Base-by-base conservation (phyloP, 352 stramenopile genomes). In the Phytophthora colocasiae region DNA sequence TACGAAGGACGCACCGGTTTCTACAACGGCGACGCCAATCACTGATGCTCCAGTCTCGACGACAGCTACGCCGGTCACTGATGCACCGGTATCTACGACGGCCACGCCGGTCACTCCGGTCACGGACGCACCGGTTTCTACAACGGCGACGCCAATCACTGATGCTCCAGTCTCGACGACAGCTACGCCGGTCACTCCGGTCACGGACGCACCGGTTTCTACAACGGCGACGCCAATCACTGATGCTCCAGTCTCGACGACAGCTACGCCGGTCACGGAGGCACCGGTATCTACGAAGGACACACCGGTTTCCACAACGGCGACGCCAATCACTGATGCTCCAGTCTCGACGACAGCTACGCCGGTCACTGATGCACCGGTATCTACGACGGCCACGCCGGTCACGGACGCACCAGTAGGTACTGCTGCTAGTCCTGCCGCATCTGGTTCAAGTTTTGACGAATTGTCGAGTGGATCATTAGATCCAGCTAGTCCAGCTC, bases 401-500 rank as follows among this genome's bases (percentile, higher is more conserved):
- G 22, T 22, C 22, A 22, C 22, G 22, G 27, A 56, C 29, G 17
- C 22, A 27, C 40, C 41, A 8, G 27, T 36, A 1, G 41, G 32
- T 34, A 41, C 52, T 38, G 54, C 49, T 31, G 29, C 46, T 32
- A 17, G 27, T 6, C n/a, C 31, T 22, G n/a, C 59, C 29, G 41
- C 38, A 22, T 67, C 58, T 6, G 44, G 6, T 15, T 61, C 32
- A 14, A 57, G 52, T 46, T 58, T 40, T 2, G 36, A 34, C 27
- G 36, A 29, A 51, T 63, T 51, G 8, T 67, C 51, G 38, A 63
- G 44, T 5, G 57, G 49, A 4, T 52, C 27, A 43, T 63, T 15
- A 11, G 36, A 17, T 3, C 46, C 65, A 43, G 61, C 61, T 11
- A 67, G 47, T 11, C 44, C 63, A 47, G 27, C 68, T 9, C 44